Base-by-base conservation (phyloP, 1,139 yeast genomes). In the Diutina rugosa region DNA sequence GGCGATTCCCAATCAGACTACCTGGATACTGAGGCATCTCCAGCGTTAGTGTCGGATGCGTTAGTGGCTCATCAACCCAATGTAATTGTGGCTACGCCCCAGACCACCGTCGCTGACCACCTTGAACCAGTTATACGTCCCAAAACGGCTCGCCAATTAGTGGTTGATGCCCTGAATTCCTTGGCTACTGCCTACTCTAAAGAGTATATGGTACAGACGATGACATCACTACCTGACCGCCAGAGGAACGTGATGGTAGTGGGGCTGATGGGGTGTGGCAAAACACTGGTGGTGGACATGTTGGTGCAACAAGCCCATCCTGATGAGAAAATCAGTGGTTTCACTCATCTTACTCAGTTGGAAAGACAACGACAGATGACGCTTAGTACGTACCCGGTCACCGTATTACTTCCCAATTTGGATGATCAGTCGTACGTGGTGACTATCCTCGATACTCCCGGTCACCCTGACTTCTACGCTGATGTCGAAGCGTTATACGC, bases 251-350 rank as follows among this genome's bases (percentile, higher is more conserved):
- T 91, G n/a, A 87, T 93, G 0, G 61, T 95, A 0, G 81, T 85
- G n/a, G 99, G 99, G 0, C 81, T 83, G 56, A 65, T 87, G 2
- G 89, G 89, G 63, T 82, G 88, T n/a, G 99, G 99, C 2, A 93
- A 95, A 69, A 87, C 98, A 0, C 76, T 90, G 0, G 69, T 91
- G 1, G 61, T 88, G n/a, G 97, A 90, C 65, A 69, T 80, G 70
- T 68, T 91, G 41, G 81, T 90, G 0, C 62, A 72, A 5, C 82
- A 84, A 57, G 83, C 95, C 0, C 96, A 90, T 65, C 65, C 65
- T n/a, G 58, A 64, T 0, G 62, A 46, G 14, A 46, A 21, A 14
- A 26, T 21, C 21, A 35, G n/a, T 35, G 41, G 41, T n/a, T 35
- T 35, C 14, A 18, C 86, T 57, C 97, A 90, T 66, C 85, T 82